A percentile compares a stretch with the other conserved stretches of the same genome.
phyloP scores from a whole-genome alignment of 2,329 filamentous ascomycete genomes.

The Ceratocystis papillata region DNA sequence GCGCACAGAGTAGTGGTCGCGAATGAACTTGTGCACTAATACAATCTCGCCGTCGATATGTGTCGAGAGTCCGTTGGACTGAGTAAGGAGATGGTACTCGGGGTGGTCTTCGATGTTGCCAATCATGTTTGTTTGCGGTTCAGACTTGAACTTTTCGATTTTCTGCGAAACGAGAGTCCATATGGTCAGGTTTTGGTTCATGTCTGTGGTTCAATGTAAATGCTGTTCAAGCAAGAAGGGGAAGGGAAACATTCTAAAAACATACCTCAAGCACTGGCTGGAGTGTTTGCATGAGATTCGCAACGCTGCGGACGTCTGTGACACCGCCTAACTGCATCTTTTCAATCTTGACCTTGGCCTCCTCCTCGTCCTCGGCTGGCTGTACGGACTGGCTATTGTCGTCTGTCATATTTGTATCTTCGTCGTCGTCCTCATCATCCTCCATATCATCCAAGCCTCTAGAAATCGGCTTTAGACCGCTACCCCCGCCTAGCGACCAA shows the following conservation, averaged over 20 bases:
- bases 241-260: slow-evolving; percentile 27
- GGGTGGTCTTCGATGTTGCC: slow-evolving; percentile 87
- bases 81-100: slow-evolving; percentile 77
- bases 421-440: slow-evolving; percentile 48
- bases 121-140: slow-evolving; percentile 54
- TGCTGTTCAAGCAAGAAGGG: slow-evolving; percentile 30
- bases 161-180: slow-evolving; percentile 46
- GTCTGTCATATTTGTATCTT: slow-evolving; percentile 49
- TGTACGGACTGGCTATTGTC: slow-evolving; percentile 36
- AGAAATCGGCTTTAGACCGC: slow-evolving; percentile 29
- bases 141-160: slow-evolving; percentile 65
- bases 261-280: slow-evolving; percentile 74
- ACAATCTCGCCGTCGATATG: slow-evolving; percentile 88
- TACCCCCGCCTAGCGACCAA: background rate
- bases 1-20: slow-evolving; percentile 86
- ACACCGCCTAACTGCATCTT: slow-evolving; percentile 67
- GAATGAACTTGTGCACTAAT: slow-evolving; percentile 88
- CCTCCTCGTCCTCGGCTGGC: slow-evolving; percentile 52
- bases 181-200: slow-evolving; percentile 47
- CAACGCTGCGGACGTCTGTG: slow-evolving; percentile 69
- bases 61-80: slow-evolving; percentile 81
- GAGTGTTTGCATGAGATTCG: slow-evolving; percentile 68
- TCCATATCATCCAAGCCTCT: slow-evolving; percentile 41
- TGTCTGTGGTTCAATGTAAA: slow-evolving; percentile 60
- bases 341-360: slow-evolving; percentile 65